Conservation (phyloP, 176 grass and related monocot species). For the Chloris gayana region DNA sequence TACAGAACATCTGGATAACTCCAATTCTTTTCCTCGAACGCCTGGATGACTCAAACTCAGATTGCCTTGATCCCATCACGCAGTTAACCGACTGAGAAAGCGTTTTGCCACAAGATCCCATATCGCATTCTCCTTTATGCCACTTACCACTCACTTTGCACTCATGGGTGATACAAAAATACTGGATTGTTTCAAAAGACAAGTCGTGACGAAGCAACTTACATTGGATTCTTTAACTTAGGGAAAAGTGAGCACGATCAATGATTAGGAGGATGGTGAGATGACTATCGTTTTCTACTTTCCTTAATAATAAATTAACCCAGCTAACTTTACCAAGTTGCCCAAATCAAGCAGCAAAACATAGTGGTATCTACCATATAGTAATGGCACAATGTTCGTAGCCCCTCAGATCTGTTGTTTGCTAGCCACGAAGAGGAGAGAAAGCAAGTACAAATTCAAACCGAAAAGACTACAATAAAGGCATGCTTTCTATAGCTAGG, state of each 20-base stretch:
- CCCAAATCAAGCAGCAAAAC: constrained; percentile 47
- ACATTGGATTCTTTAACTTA: constrained; percentile 41
- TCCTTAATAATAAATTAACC: constrained; percentile 49
- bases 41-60: constrained; percentile 29
- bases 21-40: neutral
- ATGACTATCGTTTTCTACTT: constrained; percentile 58
- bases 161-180: constrained; percentile 21
- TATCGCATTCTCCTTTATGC: constrained; percentile 28
- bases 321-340: constrained; percentile 56
- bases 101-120: constrained; percentile 33
- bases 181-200: constrained; percentile 29
- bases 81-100: constrained; percentile 11
- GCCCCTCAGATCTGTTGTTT: constrained; percentile 44
- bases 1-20: constrained; percentile 28
- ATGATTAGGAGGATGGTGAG: constrained; percentile 62
- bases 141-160: constrained; percentile 33
- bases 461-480: constrained; percentile 34
- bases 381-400: constrained; percentile 41
- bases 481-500: constrained; percentile 16
- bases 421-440: constrained; percentile 26
- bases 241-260: constrained; percentile 44
- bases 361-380: constrained; percentile 55
- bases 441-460: constrained; percentile 48
- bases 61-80: constrained; percentile 25
- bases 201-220: constrained; percentile 33